Base-by-base conservation (phyloP, 768 basidiomycete species). In the Phaeolepiota aurea region DNA sequence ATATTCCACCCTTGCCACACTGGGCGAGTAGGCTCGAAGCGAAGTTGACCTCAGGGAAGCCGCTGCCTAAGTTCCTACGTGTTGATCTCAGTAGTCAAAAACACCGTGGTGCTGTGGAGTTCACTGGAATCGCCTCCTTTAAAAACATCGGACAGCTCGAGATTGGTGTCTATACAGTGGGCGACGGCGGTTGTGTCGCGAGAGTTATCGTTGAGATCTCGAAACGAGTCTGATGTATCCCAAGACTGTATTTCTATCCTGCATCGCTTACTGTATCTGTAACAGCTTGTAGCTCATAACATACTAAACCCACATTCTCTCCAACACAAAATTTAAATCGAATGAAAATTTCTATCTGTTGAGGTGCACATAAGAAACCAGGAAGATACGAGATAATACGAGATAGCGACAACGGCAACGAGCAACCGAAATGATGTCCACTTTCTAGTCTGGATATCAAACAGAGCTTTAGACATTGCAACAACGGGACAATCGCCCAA, bases 191-290 rank as follows among this genome's bases (percentile, higher is more conserved):
- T 34, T 81, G 78, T 52, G 57, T 81, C 15, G 75, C 69, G 38
- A 66, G 66, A 41, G 69, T 77, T 30, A 57, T 72, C 16, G 63
- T 80, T n/a, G 78, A 81, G 48, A 73, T 83, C 43, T 70, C 67
- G 18, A 56, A 52, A 32, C 56, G 16, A 28, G 25, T n/a, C n/a
- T n/a, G 25, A n/a, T 28, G 25, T 7, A 28, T 28, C 25, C 25
- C n/a, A 7, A 35, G 7, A n/a, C 9, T 35, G 33, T n/a, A 35
- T 35, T 35, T 5, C 15, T 35, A 35, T 19, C 12, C 18, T 35
- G 33, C 33, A 35, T 5, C 15, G 5, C 15, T n/a, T 35, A 35
- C 9, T 35, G 18, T 15, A 15, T 19, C 33, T 35, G 33, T n/a
- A 7, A 9, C 7, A n/a, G 5, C 15, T 35, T 19, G 18, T 19